Percentiles rank a stretch among this genome's conserved stretches.
These are phyloP conservation scores for Fusarium pseudoanthophilum DNA, from an alignment of 2,329 filamentous ascomycete species.

Conservation along the genomic window DNA sequence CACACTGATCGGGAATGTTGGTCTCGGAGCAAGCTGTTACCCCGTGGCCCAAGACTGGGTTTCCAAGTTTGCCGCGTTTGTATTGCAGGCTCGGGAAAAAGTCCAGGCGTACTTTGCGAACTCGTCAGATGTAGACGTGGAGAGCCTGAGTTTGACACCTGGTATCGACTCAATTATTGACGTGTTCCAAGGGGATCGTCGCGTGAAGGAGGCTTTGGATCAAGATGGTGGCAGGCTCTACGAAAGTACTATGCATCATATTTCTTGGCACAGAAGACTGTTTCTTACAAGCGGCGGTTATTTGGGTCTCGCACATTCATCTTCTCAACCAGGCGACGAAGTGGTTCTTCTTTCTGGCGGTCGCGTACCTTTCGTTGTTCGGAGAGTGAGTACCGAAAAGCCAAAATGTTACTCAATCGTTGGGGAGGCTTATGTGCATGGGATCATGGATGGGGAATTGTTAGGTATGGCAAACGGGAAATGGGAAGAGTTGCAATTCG, in stretches of 20 bases:
- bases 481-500: background rate
- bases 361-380: accelerated
- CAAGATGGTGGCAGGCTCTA: accelerated
- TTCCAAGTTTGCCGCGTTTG: background rate
- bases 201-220: accelerated
- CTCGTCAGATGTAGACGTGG: accelerated
- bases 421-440: background rate
- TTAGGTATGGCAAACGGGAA: accelerated
- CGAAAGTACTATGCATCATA: background rate
- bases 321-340: accelerated
- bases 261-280: background rate
- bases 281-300: background rate
- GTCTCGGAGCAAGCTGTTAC: background rate
- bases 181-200: accelerated
- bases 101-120: accelerated
- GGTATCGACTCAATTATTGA: background rate
- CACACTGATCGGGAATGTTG: background rate
- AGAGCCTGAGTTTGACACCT: background rate
- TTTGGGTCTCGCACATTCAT: background rate
- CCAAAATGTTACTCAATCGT: accelerated
- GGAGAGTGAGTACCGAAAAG: accelerated
- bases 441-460: background rate
- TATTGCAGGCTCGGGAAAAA: background rate
- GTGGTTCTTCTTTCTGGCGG: background rate
- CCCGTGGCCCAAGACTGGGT: background rate